Percentiles rank a stretch among this genome's conserved stretches.
Conservation (phyloP, 2,329 filamentous ascomycete species). For the Colletotrichum cordylinicola region DNA sequence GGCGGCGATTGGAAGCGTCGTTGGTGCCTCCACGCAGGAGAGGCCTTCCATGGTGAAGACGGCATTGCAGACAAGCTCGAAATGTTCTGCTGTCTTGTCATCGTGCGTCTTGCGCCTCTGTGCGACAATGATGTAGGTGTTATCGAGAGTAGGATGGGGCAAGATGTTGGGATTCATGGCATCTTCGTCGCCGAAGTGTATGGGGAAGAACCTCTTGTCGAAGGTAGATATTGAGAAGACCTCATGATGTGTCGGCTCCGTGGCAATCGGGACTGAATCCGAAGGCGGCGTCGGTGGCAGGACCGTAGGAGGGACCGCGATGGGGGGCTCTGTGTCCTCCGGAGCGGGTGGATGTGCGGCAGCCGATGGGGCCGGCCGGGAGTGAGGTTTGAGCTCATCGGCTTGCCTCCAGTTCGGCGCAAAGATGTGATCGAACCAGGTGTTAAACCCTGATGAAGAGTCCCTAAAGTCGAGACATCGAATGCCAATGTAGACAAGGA, state of each 20-base stretch:
- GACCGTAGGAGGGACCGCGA: background rate
- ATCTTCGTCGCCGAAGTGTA: constrained; percentile 48
- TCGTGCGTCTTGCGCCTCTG: constrained; percentile 42
- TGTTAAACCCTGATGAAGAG: background rate
- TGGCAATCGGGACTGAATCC: background rate
- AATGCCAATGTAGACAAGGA: constrained; percentile 34
- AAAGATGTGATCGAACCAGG: constrained; percentile 13
- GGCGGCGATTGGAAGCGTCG: constrained; percentile 49
- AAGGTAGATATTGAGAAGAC: constrained; percentile 52
- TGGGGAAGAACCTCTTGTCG: constrained; percentile 52
- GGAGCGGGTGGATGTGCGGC: constrained; percentile 26
- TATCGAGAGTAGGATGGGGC: constrained; percentile 53
- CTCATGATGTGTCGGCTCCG: constrained; percentile 34
- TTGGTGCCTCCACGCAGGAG: constrained; percentile 45
- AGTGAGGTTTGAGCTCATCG: constrained; percentile 12
- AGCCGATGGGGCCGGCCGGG: constrained; percentile 39
- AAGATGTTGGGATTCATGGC: constrained; percentile 63
- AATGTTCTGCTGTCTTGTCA: constrained; percentile 35
- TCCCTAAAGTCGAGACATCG: background rate
- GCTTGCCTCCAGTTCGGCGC: constrained; percentile 9
- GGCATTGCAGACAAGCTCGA: constrained; percentile 57
- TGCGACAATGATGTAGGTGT: constrained; percentile 58
- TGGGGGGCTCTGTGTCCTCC: constrained; percentile 36
- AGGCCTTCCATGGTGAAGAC: constrained; percentile 47
- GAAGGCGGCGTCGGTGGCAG: background rate